Base-by-base conservation (phyloP, 2,329 filamentous ascomycete genomes). In the Arthrobotrys conoides region DNA sequence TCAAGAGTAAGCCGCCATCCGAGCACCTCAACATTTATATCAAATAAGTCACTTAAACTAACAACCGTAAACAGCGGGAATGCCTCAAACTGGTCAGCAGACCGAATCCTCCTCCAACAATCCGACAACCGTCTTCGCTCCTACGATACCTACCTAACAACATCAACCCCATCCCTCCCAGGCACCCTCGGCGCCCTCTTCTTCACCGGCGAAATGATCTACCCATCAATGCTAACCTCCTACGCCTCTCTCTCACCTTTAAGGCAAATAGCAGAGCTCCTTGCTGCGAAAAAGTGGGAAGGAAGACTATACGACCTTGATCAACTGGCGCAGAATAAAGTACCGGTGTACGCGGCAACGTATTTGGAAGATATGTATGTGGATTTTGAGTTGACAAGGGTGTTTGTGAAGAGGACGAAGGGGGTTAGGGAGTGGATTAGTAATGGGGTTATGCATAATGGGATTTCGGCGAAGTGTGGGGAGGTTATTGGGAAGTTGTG, bases 331-430 rank as follows among this genome's bases (percentile, higher is more conserved):
- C 88, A 87, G 82, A 97, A 97, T 82, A 87, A 90, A 75, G 93
- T 97, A 0, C 94, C 95, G 0, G 90, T 97, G 0, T 97, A 96
- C 82, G 92, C 94, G 0, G 93, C 92, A 0, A 91, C 90, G 1
- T 98, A 92, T 81, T 84, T 93, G 3, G 91, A 97, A 80, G 94
- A 97, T 83, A 96, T 97, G 92, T 97, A 96, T 82, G 94, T 98
- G 33, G 92, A 96, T 82, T 92, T 89, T 81, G 89, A 89, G 5
- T 86, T 94, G 69, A 91, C 92, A 8, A 88, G 89, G 81, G 89
- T 92, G 81, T 96, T 93, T 16, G 93, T 93, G 9, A 86, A 86
- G 48, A 88, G 90, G 82, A 92, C 97, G 83, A 91, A 89, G 83
- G 91, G 90, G 0, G 91, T 90, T 83, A 94, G 93, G 85, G 90